These are phyloP conservation scores for Cryphonectria radicalis DNA, from an alignment of 2,329 filamentous ascomycete genomes.

Conservation along the genomic window DNA sequence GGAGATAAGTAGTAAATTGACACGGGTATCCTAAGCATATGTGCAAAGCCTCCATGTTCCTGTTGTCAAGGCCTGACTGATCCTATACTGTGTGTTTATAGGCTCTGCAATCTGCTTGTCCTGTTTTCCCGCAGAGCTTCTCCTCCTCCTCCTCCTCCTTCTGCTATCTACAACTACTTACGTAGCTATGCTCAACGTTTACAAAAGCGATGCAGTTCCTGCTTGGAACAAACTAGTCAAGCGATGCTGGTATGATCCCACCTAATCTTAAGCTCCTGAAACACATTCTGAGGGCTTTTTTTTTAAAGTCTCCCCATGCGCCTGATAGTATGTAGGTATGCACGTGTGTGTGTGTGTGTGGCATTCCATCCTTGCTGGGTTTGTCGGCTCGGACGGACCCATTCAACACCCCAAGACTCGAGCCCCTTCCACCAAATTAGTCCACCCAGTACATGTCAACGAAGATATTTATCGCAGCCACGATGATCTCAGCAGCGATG, in stretches of 20 bases:
- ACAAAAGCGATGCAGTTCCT: background rate
- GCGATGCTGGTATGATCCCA: background rate
- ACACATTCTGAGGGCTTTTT: background rate
- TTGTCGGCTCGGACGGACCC: background rate
- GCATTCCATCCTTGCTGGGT: background rate
- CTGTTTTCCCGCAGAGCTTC: background rate
- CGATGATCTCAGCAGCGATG: conserved; percentile 92
- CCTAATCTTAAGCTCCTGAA: background rate
- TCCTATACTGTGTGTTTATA: background rate
- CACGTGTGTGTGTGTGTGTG: background rate
- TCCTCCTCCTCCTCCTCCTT: background rate
- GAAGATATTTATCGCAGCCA: conserved; percentile 91
- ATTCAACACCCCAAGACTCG: no score
- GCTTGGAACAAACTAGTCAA: background rate
- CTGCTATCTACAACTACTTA: background rate
- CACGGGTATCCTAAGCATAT: conserved; percentile 2
- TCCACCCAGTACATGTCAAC: conserved; percentile 78
- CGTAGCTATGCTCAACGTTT: background rate
- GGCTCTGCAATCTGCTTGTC: background rate
- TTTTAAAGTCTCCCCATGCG: background rate
- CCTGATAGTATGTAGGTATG: background rate
- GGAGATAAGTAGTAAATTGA: background rate
- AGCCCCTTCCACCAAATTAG: conserved; percentile 13
- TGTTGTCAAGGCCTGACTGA: background rate
- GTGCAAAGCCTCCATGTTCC: background rate